These are phyloP conservation scores for Pseudomonodictys pantanalensis DNA, from an alignment of 495 filamentous ascomycete species.

Conservation along the genomic window DNA sequence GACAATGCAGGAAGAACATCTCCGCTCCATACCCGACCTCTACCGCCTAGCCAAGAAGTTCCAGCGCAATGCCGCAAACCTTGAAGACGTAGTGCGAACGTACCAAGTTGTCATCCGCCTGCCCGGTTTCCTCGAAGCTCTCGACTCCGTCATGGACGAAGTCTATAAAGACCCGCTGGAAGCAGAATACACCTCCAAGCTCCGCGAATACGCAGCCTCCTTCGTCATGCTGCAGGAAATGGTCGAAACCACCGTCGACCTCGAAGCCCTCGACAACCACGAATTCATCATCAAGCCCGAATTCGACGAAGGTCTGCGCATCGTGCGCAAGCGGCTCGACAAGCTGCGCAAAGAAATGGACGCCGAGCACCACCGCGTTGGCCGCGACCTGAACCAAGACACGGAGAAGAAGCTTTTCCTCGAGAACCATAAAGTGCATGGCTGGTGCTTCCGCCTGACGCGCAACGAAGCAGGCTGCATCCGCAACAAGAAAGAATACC, in stretches of 20 bases:
- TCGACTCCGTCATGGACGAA: slow-evolving; percentile 96
- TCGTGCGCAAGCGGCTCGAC: slow-evolving; percentile 87
- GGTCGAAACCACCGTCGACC: slow-evolving; percentile 97
- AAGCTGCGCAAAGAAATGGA: slow-evolving; percentile 81
- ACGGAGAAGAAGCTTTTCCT: slow-evolving; percentile 97
- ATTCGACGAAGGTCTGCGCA: slow-evolving; percentile 84
- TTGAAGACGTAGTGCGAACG: slow-evolving; percentile 92
- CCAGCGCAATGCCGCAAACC: slow-evolving; percentile 80
- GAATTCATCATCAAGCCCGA: slow-evolving; percentile 99
- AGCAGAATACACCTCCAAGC: slow-evolving; percentile 79
- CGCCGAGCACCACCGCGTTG: slow-evolving; percentile 71
- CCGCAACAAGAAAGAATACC: slow-evolving; percentile 82
- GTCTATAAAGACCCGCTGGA: slow-evolving; percentile 85
- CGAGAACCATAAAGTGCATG: slow-evolving; percentile 92
- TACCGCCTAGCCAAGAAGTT: slow-evolving; percentile 94
- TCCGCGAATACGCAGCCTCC: slow-evolving; percentile 69
- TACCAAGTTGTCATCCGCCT: slow-evolving; percentile 93
- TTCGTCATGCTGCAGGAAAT: slow-evolving; percentile 89
- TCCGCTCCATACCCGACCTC: slow-evolving; percentile 89
- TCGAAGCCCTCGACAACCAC: slow-evolving; percentile 92
- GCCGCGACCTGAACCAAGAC: slow-evolving; percentile 84
- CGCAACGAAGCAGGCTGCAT: slow-evolving; percentile 90
- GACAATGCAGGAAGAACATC: slow-evolving; percentile 96
- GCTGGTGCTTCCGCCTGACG: slow-evolving; percentile 95
- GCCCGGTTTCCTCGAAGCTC: slow-evolving; percentile 81